phyloP scores from a whole-genome alignment of 73 alveolate genomes.

The Paramecium caudatum region DNA sequence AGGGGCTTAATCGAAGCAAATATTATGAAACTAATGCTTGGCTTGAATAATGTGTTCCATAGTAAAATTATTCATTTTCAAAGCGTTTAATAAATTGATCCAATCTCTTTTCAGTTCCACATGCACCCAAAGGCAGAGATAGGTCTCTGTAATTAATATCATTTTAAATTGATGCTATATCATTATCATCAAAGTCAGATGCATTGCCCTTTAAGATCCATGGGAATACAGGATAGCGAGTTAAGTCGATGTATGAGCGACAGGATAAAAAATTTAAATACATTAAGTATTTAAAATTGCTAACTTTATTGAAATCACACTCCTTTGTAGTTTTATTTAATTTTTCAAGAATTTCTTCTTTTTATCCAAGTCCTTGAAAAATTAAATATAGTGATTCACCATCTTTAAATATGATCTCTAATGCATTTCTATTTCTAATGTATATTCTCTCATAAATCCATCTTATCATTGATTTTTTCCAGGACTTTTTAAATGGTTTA shows the following conservation, averaged over 20 bases:
- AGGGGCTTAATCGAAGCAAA: conserved; percentile 93
- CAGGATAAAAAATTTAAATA: conserved; percentile 88
- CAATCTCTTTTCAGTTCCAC: conserved; percentile 87
- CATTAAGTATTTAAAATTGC: conserved; percentile 92
- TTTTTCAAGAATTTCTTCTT: background rate
- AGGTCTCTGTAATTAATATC: conserved; percentile 74
- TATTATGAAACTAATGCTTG: conserved; percentile 95
- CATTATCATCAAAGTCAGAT: conserved; percentile 64
- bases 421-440: conserved; percentile 54
- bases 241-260: conserved; percentile 93
- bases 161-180: conserved; percentile 61
- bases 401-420: conserved; percentile 7
- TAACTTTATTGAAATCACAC: conserved; percentile 22
- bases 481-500: conserved; percentile 8
- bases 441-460: conserved; percentile 34
- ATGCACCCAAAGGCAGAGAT: conserved; percentile 90
- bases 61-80: conserved; percentile 84
- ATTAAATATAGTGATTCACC: conserved; percentile 22
- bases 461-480: background rate
- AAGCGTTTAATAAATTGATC: conserved; percentile 51
- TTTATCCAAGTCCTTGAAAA: background rate
- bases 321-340: background rate
- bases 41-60: conserved; percentile 96
- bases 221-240: conserved; percentile 98
- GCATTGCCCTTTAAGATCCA: conserved; percentile 87